These are phyloP conservation scores for Gracilaria caudata DNA, from an alignment of 23 red algal species.

Conservation along the genomic window DNA sequence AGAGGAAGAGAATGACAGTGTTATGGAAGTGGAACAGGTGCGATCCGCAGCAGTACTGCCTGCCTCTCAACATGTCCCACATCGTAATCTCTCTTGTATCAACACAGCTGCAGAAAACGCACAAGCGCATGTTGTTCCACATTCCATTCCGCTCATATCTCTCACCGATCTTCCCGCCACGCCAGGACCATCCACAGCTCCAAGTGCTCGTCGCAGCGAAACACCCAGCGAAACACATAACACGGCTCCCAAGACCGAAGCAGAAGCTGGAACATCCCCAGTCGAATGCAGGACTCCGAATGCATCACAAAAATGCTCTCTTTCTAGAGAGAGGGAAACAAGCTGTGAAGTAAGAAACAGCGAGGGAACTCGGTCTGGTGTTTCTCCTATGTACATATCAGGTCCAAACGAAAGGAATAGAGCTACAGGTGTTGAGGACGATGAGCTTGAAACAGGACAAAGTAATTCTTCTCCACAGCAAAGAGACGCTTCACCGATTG, in stretches of 20 bases:
- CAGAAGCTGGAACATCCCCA: neutral
- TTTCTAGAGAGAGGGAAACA: neutral
- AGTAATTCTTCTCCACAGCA: neutral
- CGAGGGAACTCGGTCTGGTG: neutral
- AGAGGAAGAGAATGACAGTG: slow-evolving; percentile 2
- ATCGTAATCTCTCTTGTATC: neutral
- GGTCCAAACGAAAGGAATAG: neutral
- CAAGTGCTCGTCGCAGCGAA: neutral
- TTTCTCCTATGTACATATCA: neutral
- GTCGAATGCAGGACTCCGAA: neutral
- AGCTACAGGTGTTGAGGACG: neutral
- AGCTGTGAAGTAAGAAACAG: neutral
- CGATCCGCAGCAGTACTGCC: slow-evolving; percentile 20
- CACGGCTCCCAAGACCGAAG: neutral
- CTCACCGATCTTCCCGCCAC: slow-evolving; percentile 6
- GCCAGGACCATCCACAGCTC: neutral
- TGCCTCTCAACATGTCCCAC: neutral
- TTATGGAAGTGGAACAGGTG: slow-evolving; percentile 15
- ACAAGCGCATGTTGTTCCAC: neutral
- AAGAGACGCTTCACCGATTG: neutral
- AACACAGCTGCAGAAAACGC: neutral
- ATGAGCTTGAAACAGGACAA: neutral
- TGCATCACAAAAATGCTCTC: neutral
- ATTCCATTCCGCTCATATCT: neutral
- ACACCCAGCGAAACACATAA: neutral